Base-by-base conservation (phyloP, 768 basidiomycete genomes). In the Phaeotremella fagi region DNA sequence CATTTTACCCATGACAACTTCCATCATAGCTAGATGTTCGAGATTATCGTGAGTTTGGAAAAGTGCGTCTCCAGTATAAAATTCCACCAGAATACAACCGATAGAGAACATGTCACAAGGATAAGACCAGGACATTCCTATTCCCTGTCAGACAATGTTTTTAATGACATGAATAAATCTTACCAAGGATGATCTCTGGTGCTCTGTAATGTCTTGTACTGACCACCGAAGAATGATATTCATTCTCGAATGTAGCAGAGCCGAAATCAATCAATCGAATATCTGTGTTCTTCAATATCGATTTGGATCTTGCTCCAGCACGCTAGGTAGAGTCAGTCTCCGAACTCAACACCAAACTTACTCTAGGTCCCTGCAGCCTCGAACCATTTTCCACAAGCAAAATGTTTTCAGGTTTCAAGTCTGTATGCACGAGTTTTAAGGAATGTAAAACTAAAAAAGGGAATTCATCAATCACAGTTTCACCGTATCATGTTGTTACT, bases 21-120 rank as follows among this genome's bases (percentile, higher is more conserved):
- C 92, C 95, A 99, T 99, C 95, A 99, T 99, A 35, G 94, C 95
- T 14, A 99, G 83, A 75, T 99, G 95, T 74, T 99, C 95, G 7
- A 98, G 82, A 73, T 99, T 98, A 76, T 98, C 94, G 68, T 98
- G 95, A 0, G 95, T 98, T 75, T 99, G 95, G 77, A 95, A 99
- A n/a, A 99, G 81, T 6, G 95, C 95, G 28, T 90, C 83, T 24
- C 95, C 95, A 16, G 95, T 99, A 77, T 84, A 94, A 74, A 99
- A 98, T 74, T 99, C 95, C 53, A 99, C 92, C 23, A 99, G 82
- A 63, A 99, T 99, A 76, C 95, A 99, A 5, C 95, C 95, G 46
- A 99, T 81, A 16, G 95, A 99, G 77, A 95, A 99, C 27, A 90
- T 89, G 76, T 99, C 95, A 76, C 95, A 98, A 1, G 95, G 91